phyloP scores from a whole-genome alignment of 768 basidiomycete genomes.

The Cantharellus anzutake region DNA sequence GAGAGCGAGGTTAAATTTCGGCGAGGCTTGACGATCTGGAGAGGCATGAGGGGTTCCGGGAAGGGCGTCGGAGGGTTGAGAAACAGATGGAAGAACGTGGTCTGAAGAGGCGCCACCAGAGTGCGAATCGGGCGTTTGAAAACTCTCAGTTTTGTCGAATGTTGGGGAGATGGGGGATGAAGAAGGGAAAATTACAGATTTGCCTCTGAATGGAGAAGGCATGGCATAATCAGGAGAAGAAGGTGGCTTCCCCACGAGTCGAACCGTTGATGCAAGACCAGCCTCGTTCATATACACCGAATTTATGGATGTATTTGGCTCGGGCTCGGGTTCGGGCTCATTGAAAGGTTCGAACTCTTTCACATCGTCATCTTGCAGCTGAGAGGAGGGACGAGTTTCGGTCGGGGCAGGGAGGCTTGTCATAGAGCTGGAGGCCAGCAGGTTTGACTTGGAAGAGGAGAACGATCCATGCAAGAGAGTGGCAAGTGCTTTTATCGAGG shows the following conservation, averaged over 20 bases:
- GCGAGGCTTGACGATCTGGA: conserved; percentile 4
- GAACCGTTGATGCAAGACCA: conserved; percentile 7
- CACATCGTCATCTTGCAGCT: too few species aligned
- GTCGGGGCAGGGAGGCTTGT: not conserved
- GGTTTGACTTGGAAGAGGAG: not conserved
- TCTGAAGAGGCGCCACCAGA: not conserved
- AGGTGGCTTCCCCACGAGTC: conserved; percentile 13
- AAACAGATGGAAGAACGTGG: not conserved
- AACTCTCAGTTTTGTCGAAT: not conserved
- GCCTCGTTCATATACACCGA: conserved; percentile 4
- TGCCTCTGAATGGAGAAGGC: not conserved
- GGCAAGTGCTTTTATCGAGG: conserved; percentile 62
- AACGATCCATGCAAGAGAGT: conserved; percentile 27
- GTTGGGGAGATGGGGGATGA: not conserved
- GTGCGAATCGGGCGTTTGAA: not conserved
- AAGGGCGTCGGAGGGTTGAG: not conserved
- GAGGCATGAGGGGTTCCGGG: not conserved
- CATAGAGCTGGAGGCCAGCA: not conserved
- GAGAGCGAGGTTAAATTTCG: conserved; percentile 9
- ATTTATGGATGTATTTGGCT: not conserved
- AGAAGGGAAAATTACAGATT: not conserved
- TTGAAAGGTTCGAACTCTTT: not conserved
- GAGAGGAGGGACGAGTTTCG: conserved; percentile 18
- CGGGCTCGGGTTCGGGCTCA: not conserved
- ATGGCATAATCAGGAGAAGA: conserved; percentile 15